Percentiles rank a stretch among this genome's conserved stretches.
These are phyloP conservation scores for Cordyceps tenuipes DNA, from an alignment of 2,329 filamentous ascomycete genomes.

Conservation along the genomic window DNA sequence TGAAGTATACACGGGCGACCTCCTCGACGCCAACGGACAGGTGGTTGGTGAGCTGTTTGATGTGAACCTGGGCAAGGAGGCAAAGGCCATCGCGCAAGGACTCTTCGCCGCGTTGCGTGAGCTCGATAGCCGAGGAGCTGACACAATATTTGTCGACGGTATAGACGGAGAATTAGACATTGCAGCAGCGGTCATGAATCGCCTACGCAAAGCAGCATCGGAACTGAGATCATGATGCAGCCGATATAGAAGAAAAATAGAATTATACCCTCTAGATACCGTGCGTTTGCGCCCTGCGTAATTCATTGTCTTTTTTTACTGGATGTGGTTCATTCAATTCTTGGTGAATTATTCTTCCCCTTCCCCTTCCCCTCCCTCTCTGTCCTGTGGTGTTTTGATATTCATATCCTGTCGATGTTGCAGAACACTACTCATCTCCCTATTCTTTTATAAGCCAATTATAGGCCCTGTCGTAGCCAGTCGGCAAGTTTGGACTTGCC, in stretches of 20 bases:
- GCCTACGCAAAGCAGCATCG: conserved; percentile 68
- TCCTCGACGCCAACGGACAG: conserved; percentile 26
- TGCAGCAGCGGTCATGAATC: conserved; percentile 80
- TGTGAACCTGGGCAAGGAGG: conserved; percentile 62
- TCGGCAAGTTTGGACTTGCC: conserved; percentile 88
- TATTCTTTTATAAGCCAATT: conserved; percentile 18
- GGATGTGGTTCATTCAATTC: not conserved
- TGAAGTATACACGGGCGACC: conserved; percentile 32
- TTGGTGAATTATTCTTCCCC: not conserved
- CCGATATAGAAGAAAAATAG: conserved; percentile 22
- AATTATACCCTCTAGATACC: conserved; percentile 15
- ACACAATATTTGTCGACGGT: conserved; percentile 86
- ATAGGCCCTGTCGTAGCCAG: conserved; percentile 78
- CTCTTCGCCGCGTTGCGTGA: conserved; percentile 82
- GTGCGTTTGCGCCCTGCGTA: not conserved
- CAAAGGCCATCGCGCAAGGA: conserved; percentile 69
- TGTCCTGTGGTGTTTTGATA: conserved; percentile 1
- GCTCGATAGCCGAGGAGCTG: conserved; percentile 69
- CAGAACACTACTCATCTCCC: not conserved
- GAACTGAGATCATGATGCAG: conserved; percentile 42
- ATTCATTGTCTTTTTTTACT: not conserved
- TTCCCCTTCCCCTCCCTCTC: not conserved
- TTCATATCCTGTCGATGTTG: not conserved
- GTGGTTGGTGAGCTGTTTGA: conserved; percentile 48
- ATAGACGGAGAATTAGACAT: conserved; percentile 72